Base-by-base conservation (phyloP, 1,139 yeast species). In the Sugiyamaella novakii region DNA sequence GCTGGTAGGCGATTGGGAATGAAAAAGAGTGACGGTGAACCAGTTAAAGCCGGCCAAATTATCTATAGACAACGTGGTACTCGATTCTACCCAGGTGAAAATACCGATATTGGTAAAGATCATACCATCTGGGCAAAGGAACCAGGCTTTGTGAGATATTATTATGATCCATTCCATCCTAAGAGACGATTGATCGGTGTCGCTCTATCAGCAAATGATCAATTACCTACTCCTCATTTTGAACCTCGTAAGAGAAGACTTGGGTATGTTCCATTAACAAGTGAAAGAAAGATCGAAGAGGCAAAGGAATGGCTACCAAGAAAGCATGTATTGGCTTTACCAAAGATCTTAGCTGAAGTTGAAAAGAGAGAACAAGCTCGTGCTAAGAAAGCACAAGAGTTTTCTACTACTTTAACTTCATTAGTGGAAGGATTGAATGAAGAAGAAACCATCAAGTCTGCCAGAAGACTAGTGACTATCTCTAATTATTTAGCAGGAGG, bases 131-230 rank as follows among this genome's bases (percentile, higher is more conserved):
- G 77, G 70, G 97, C 98, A 2, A 65, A 76, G 39, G 98, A 92
- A 64, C 96, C 97, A 1, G 98, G 98, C 19, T 89, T 75, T 66
- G 97, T 92, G 43, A 79, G 95, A 57, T 92, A 81, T 70, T 92
- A 92, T 68, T 74, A 82, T 56, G 97, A 92, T 71, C 98, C 98
- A n/a, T 91, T 91, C 76, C 98, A 92, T 64, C 97, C 98, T 37
- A 80, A 82, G 64, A 81, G 98, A 67, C 85, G 84, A 66, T 87
- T 87, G 63, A 88, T 89, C 50, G 98, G 98, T 35, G 83, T 92
- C 46, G 91, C 95, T 1, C 75, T 92, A 52, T 74, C 74, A 41
- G 76, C 77, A 55, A 84, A 82, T 3, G 71, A 79, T 38, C 71
- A 74, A 51, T 76, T 92, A 42, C 98, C 98, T 30, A 81, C 88